Percentiles rank a stretch among this genome's conserved stretches.
Evolutionary conservation across 1,139 yeast species (phyloP).

Genomic region (Fermentozyma sake): DNA sequence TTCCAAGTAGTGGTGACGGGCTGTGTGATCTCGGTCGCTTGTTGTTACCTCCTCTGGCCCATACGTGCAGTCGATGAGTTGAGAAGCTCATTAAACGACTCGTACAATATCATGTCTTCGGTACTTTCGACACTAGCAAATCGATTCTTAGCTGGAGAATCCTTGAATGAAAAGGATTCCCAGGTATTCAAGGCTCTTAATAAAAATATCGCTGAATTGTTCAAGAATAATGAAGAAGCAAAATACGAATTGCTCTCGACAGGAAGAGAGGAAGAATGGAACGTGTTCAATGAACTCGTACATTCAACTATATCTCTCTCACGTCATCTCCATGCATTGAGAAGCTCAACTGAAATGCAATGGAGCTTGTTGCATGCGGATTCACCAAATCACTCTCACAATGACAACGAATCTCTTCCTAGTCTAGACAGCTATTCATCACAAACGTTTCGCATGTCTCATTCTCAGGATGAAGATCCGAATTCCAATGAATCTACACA

Average conservation of each 20-base stretch:
- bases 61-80: slow-evolving; percentile 50
- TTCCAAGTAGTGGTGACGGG: slow-evolving; percentile 62
- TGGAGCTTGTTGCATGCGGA: slow-evolving; percentile 43
- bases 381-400: no score
- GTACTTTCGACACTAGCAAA: slow-evolving; percentile 47
- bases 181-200: slow-evolving; percentile 36
- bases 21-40: slow-evolving; percentile 49
- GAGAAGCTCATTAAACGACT: slow-evolving; percentile 45
- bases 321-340: slow-evolving; percentile 62
- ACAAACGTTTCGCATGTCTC: slow-evolving; percentile 1
- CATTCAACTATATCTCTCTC: slow-evolving; percentile 49
- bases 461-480: no score
- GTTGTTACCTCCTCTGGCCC: slow-evolving; percentile 66
- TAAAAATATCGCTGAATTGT: slow-evolving; percentile 35
- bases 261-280: slow-evolving; percentile 56
- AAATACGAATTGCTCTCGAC: slow-evolving; percentile 51
- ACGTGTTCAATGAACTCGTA: slow-evolving; percentile 42
- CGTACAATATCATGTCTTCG: slow-evolving; percentile 51
- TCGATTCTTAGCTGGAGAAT: slow-evolving; percentile 52
- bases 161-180: slow-evolving; percentile 34
- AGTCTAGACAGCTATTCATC: slow-evolving; percentile 16
- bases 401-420: slow-evolving; percentile 3
- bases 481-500: no score
- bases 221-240: slow-evolving; percentile 53
- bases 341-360: slow-evolving; percentile 66